Evolutionary conservation across 2,329 filamentous ascomycete species (phyloP).

Genomic region (Sclerotiophoma versabilis): DNA sequence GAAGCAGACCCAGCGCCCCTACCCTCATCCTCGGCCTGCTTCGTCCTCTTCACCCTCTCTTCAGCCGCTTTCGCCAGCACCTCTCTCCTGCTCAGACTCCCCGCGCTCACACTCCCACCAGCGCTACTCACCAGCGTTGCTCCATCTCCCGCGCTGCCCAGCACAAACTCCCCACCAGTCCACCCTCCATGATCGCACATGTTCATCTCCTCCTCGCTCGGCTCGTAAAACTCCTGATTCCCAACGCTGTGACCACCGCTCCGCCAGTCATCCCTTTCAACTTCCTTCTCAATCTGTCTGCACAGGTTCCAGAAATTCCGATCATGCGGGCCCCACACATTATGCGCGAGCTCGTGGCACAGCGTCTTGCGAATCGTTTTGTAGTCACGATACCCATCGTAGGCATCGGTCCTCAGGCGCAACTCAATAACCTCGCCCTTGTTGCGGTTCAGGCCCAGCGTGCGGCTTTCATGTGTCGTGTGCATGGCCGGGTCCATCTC

Average conservation of each 20-base stretch:
- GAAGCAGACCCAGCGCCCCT: constrained; percentile 25
- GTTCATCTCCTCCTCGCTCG: constrained; percentile 36
- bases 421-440: constrained; percentile 89
- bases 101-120: constrained; percentile 39
- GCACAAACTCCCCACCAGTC: constrained; percentile 50
- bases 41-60: constrained; percentile 64
- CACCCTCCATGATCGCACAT: constrained; percentile 54
- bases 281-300: constrained; percentile 85
- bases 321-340: constrained; percentile 85
- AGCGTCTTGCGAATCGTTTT: constrained; percentile 88
- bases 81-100: constrained; percentile 72
- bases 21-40: constrained; percentile 50
- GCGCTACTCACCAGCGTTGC: constrained; percentile 33
- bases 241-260: constrained; percentile 63
- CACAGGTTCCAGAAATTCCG: constrained; percentile 89
- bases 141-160: constrained; percentile 32
- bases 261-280: constrained; percentile 80
- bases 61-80: constrained; percentile 77
- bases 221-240: constrained; percentile 44
- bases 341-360: constrained; percentile 95
- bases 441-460: constrained; percentile 87
- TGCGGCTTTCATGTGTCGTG: constrained; percentile 82
- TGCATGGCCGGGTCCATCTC: constrained; percentile 93
- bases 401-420: constrained; percentile 87
- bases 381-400: constrained; percentile 94